Conservation (phyloP, 2,329 filamentous ascomycete genomes). For the Annulohypoxylon truncatum region DNA sequence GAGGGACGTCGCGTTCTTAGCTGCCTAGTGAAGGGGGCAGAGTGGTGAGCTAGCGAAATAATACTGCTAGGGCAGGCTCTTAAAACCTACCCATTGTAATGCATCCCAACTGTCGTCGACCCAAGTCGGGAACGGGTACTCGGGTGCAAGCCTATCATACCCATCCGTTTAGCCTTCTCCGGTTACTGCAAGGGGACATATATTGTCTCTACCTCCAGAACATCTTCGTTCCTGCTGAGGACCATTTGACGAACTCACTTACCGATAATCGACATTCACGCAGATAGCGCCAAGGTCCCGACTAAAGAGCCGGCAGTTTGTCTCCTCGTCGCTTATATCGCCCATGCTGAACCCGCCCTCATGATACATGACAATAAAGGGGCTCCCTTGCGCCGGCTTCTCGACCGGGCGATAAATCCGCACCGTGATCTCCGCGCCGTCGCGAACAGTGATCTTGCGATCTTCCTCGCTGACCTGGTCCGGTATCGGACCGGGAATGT, state of each 20-base stretch:
- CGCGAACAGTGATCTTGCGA: constrained; percentile 50
- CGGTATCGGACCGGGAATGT: constrained; percentile 44
- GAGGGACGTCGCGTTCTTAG: constrained; percentile 53
- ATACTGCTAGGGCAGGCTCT: background rate
- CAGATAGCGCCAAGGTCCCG: constrained; percentile 53
- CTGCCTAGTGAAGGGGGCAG: constrained; percentile 38
- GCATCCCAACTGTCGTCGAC: constrained; percentile 59
- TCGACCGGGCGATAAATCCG: constrained; percentile 49
- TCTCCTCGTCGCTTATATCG: constrained; percentile 49
- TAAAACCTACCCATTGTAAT: constrained; percentile 54
- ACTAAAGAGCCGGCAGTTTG: constrained; percentile 49
- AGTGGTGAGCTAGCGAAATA: background rate
- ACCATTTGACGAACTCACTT: constrained; percentile 9
- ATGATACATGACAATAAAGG: constrained; percentile 52
- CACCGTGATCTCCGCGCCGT: constrained; percentile 49
- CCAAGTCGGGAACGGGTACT: constrained; percentile 58
- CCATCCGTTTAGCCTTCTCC: background rate
- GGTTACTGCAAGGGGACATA: background rate
- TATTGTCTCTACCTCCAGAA: background rate
- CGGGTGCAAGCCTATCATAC: constrained; percentile 55
- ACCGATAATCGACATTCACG: constrained; percentile 57
- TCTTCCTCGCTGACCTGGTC: constrained; percentile 47
- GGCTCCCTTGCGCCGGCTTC: constrained; percentile 35
- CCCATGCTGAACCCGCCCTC: constrained; percentile 53
- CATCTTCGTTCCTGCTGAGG: background rate